Base-by-base conservation (phyloP, 805 yeast species). In the Naumovozyma castellii region DNA sequence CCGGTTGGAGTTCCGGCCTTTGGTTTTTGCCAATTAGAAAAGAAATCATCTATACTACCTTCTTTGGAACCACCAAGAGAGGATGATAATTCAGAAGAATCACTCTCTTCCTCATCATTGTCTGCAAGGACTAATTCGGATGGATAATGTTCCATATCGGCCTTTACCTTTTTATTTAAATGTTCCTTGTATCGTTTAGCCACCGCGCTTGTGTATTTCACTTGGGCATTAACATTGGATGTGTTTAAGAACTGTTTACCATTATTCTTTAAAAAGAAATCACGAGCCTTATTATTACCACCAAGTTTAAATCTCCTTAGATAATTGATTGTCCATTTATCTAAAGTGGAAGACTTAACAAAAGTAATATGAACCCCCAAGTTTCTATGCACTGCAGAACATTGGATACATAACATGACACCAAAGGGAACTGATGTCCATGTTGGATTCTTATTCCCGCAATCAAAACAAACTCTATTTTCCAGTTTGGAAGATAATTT, bases 381-480 rank as follows among this genome's bases (percentile, higher is more conserved):
- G 61, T 87, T 87, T 63, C 98, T 77, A 68, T 92, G 98, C 38
- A 83, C 86, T 3, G 97, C 88, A 39, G 95, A 84, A 63, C 98
- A 92, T 61, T 92, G 95, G 44, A 88, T 72, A 68, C 98, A 92
- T 43, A 92, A 67, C 59, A 88, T 75, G 38, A 88, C 84, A 41
- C 97, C 98, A 63, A 85, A 90, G 12, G 97, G 95, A 40, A 90
- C 87, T 12, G 97, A 90, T 3, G 98, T 85, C 98, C 98, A 92
- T 0, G 97, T 86, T 29, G 98, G 97, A 61, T 88, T 88, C 58
- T 84, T 86, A 52, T 88, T 84, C 39, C 82, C 75, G 64, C 98
- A 92, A 60, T 92, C 98, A 65, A 92, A 90, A 65, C 98, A 92
- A 30, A 71, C 76, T 54, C 80, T 80, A 68, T 88, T 88, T 35